A percentile compares a stretch with the other conserved stretches of the same genome.
phyloP scores from a whole-genome alignment of 306 rosid species.

The Comarum palustre region DNA sequence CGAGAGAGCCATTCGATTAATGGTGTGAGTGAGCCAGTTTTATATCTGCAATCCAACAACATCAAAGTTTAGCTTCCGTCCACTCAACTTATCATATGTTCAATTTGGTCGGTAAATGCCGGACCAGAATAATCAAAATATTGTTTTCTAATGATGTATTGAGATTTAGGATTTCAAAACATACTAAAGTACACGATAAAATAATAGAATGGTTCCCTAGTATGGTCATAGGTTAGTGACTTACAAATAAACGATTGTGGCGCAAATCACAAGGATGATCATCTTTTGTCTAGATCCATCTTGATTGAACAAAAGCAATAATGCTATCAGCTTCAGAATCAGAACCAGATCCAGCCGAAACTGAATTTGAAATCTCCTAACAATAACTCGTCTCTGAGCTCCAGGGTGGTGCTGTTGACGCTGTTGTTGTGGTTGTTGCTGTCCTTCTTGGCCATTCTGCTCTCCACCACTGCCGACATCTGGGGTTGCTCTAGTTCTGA shows the following conservation, averaged over 20 bases:
- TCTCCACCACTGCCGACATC: slow-evolving; percentile 54
- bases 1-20: slow-evolving; percentile 85
- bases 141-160: neutral
- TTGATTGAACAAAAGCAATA: slow-evolving; percentile 88
- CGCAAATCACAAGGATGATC: slow-evolving; percentile 68
- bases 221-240: slow-evolving; percentile 24
- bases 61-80: slow-evolving; percentile 26
- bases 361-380: slow-evolving; percentile 84
- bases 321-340: slow-evolving; percentile 90
- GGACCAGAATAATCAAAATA: neutral
- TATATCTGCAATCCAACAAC: slow-evolving; percentile 54
- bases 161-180: neutral
- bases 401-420: slow-evolving; percentile 71
- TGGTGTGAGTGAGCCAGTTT: slow-evolving; percentile 93
- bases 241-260: slow-evolving; percentile 82
- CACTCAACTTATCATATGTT: neutral
- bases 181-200: neutral
- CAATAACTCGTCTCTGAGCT: slow-evolving; percentile 79
- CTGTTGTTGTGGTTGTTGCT: slow-evolving; percentile 54
- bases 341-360: slow-evolving; percentile 88
- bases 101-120: neutral
- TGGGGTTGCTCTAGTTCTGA: slow-evolving; percentile 50
- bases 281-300: slow-evolving; percentile 97
- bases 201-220: slow-evolving; percentile 1
- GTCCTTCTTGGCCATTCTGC: slow-evolving; percentile 70